Evolutionary conservation across 2,329 filamentous ascomycete genomes (phyloP).

Genomic region (Botrytis fragariae): DNA sequence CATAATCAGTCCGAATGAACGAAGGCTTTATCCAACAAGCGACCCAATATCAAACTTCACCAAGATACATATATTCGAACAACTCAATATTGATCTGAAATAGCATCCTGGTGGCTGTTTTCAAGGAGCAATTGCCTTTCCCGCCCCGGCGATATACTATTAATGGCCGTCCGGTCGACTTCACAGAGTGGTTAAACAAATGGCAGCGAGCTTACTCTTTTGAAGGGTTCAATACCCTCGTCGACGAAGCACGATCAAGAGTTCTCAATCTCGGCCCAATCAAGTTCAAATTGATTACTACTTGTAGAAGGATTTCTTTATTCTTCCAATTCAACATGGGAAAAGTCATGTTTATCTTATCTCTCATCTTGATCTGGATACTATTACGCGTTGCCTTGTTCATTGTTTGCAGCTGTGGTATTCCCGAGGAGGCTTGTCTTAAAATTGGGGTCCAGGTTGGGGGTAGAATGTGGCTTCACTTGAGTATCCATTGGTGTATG

Average conservation of each 20-base stretch:
- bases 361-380: background rate
- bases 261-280: background rate
- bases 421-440: background rate
- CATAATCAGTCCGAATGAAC: background rate
- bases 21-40: background rate
- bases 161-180: background rate
- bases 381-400: background rate
- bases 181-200: background rate
- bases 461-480: background rate
- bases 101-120: background rate
- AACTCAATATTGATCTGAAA: background rate
- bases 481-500: background rate
- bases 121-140: background rate
- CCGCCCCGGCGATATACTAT: background rate
- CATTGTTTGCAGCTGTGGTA: background rate
- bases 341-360: background rate
- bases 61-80: background rate
- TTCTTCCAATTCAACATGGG: background rate
- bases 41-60: background rate
- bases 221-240: background rate
- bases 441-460: background rate
- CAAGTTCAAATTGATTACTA: background rate
- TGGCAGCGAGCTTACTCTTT: background rate
- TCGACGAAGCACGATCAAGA: background rate
- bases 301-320: background rate